These are phyloP conservation scores for Discostella pseudostelligera DNA, from an alignment of 108 stramenopile genomes.

Conservation along the genomic window DNA sequence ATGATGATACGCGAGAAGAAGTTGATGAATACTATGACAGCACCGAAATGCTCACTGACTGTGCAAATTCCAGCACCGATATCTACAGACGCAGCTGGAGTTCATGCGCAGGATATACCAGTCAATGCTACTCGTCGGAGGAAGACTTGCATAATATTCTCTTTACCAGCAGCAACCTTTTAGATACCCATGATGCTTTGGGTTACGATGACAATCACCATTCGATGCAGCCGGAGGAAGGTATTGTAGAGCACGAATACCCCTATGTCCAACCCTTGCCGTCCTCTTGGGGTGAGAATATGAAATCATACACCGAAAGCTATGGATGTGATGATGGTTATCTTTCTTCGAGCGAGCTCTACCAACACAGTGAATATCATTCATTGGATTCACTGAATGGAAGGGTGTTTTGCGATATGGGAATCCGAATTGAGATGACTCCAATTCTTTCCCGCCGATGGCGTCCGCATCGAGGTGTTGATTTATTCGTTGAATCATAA, in stretches of 20 bases:
- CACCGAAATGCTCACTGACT: background rate
- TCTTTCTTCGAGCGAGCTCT: background rate
- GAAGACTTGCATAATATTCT: constrained; percentile 5
- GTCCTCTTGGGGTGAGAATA: background rate
- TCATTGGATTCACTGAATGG: background rate
- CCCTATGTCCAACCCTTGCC: background rate
- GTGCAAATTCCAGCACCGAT: too few relatives aligned
- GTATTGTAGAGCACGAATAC: background rate
- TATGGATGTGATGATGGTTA: background rate
- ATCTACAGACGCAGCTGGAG: background rate
- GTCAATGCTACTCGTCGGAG: background rate
- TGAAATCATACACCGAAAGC: too few relatives aligned
- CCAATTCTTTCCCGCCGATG: constrained; percentile 9
- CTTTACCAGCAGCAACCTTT: background rate
- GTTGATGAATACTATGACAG: background rate
- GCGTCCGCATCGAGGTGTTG: background rate
- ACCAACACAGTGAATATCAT: background rate
- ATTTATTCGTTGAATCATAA: too few relatives aligned
- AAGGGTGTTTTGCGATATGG: constrained; percentile 4
- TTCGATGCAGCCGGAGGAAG: background rate
- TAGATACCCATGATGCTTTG: background rate
- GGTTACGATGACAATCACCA: background rate
- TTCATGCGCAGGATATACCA: background rate
- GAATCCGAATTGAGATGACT: background rate
- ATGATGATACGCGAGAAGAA: background rate